Evolutionary conservation across 2,329 filamentous ascomycete genomes (phyloP), one percentile per base, ranked within the genome.

Genomic region (Ceratocystis lukuohia): DNA sequence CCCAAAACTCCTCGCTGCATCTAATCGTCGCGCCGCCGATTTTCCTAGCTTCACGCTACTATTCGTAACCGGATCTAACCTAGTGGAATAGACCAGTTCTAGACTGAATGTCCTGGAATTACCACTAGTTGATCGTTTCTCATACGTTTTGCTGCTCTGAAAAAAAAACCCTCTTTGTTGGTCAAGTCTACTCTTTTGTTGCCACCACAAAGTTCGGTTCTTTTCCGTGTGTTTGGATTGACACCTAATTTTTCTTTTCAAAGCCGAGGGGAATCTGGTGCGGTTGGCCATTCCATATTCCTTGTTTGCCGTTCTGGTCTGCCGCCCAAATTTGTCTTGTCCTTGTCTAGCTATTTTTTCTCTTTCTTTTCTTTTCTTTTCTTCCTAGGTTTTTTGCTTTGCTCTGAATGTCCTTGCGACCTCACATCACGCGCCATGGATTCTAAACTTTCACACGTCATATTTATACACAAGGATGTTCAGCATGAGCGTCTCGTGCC

Each of bases 401-500:
- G 22, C 48, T 12, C 22, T 53, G 48, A 22, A 53, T 28, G 48
- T 28, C 22, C 20, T 28, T 79, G 77, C 75, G 76, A 73, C 75
- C 77, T 76, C 75, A 62, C 46, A 45, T 45, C 62, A 10, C 41
- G 76, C 77, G 79, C 75, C 73, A 85, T 85, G 82, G 82, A 84
- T 74, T 78, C 77, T 72, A 77, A 80, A 71, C 76, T 77, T 68
- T 84, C 81, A 73, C 81, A 84, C 73, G 78, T 85, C 70, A 81
- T 85, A 69, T 85, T 84, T 70, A 81, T 85, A 71, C 81, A 84
- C 75, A 80, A 80, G 71, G 76, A 77, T 68, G 78, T 82, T 69
- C 75, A 75, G 70, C 74, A 78, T 68, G 78, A 82, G 71, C 76
- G 79, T 66, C 72, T 78, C 63, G 73, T 82, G 50, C 72, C 70